These are phyloP conservation scores for Thielaviopsis ethacetica DNA, from an alignment of 2,329 filamentous ascomycete genomes.

Conservation along the genomic window DNA sequence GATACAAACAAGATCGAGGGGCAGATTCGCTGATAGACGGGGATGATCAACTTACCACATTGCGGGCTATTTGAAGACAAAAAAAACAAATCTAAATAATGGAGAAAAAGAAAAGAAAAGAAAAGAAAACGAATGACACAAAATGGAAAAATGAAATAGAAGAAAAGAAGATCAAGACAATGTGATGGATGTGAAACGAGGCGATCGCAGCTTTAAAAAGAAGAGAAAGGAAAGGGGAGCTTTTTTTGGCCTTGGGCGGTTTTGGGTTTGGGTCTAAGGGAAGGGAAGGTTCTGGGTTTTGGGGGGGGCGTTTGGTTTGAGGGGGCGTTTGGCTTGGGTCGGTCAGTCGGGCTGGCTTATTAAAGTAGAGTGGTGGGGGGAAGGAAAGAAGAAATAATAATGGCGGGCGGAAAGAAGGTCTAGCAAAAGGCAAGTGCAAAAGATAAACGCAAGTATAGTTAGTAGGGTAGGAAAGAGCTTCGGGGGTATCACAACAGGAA, in stretches of 20 bases:
- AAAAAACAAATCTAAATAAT: slow-evolving; percentile 10
- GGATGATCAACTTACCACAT: slow-evolving; percentile 11
- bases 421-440: background rate
- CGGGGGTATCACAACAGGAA: slow-evolving; percentile 12
- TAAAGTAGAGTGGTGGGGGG: too few species aligned
- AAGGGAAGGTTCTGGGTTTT: background rate
- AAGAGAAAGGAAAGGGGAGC: slow-evolving; percentile 7
- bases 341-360: too few species aligned
- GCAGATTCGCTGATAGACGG: background rate
- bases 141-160: slow-evolving; percentile 6
- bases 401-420: too few species aligned
- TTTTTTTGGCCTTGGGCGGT: background rate
- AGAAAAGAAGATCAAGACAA: background rate
- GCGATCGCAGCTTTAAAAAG: slow-evolving; percentile 5
- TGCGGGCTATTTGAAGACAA: slow-evolving; percentile 9
- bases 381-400: background rate
- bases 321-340: background rate
- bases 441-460: background rate
- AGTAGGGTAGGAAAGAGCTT: background rate
- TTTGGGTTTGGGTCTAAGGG: background rate
- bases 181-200: background rate
- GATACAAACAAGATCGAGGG: background rate
- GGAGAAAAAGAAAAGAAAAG: slow-evolving; percentile 8
- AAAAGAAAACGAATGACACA: slow-evolving; percentile 10
- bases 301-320: background rate